A percentile compares a stretch with the other conserved stretches of the same genome.
These are phyloP conservation scores for Cantharellus anzutake DNA, from an alignment of 768 basidiomycete species.

Conservation along the genomic window DNA sequence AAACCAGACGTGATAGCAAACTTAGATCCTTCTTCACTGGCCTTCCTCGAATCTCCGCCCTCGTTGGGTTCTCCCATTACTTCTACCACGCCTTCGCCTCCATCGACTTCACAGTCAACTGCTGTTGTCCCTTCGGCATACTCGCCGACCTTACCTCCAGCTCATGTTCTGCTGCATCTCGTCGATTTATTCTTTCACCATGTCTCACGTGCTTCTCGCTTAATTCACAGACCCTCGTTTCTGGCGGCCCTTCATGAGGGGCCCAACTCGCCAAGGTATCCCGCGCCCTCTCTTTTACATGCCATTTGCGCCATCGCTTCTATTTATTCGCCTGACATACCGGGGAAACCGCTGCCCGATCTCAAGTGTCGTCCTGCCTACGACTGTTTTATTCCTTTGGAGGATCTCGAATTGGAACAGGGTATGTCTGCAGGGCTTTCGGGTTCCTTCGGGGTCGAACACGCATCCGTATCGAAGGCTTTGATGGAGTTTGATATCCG, in stretches of 20 bases:
- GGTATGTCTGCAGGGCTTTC: background rate
- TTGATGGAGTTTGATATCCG: background rate
- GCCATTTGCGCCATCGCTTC: conserved; percentile 8
- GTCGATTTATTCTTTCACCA: conserved; percentile 7
- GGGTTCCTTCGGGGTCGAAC: background rate
- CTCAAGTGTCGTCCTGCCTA: background rate
- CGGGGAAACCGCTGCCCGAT: background rate
- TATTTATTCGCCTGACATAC: conserved; percentile 4
- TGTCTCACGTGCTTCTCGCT: conserved; percentile 5
- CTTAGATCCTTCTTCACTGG: background rate
- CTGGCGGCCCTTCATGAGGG: background rate
- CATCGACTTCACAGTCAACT: background rate
- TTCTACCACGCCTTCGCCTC: background rate
- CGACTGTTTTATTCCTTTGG: background rate
- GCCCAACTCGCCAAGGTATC: conserved; percentile 1
- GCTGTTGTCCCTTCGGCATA: background rate
- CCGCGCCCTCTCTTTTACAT: conserved; percentile 5
- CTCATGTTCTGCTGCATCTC: conserved; percentile 4
- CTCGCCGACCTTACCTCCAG: conserved; percentile 3
- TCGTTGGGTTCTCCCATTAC: background rate
- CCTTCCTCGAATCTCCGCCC: background rate
- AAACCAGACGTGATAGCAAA: background rate
- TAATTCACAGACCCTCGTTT: conserved; percentile 7
- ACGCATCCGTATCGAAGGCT: background rate
- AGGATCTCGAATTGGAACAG: background rate